phyloP scores from a whole-genome alignment of 805 yeast genomes.

The Saccharomycopsis fermentans region DNA sequence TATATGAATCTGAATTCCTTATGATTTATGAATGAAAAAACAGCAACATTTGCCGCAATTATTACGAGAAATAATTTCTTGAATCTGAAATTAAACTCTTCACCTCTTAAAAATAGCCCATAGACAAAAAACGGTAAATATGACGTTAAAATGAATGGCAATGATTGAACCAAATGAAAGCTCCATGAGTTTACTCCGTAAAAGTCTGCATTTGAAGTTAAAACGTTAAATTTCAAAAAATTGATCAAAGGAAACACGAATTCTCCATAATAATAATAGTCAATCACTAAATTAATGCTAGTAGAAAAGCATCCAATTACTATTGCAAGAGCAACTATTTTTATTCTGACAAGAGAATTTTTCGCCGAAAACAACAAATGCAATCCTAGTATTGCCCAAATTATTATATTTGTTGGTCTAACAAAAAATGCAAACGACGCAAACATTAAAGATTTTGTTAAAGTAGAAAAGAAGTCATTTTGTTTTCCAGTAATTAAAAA shows the following conservation, averaged over 20 bases:
- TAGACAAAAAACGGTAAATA: slow-evolving; percentile 50
- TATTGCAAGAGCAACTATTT: slow-evolving; percentile 19
- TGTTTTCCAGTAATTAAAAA: neutral
- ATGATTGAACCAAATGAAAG: slow-evolving; percentile 72
- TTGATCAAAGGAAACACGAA: slow-evolving; percentile 53
- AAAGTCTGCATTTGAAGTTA: slow-evolving; percentile 61
- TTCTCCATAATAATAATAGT: slow-evolving; percentile 48
- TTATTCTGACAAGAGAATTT: slow-evolving; percentile 6
- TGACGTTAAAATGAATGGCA: slow-evolving; percentile 66
- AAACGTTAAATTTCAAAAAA: slow-evolving; percentile 70
- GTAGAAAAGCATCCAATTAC: slow-evolving; percentile 25
- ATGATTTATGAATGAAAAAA: slow-evolving; percentile 63
- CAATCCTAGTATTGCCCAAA: slow-evolving; percentile 63
- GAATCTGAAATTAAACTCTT: slow-evolving; percentile 18
- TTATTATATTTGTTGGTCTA: slow-evolving; percentile 73
- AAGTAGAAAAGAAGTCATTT: neutral
- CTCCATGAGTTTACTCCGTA: slow-evolving; percentile 83
- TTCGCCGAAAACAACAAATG: slow-evolving; percentile 21
- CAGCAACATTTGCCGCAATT: slow-evolving; percentile 35
- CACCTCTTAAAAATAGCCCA: slow-evolving; percentile 26
- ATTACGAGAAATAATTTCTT: slow-evolving; percentile 25
- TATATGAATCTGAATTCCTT: slow-evolving; percentile 88
- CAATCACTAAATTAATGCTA: slow-evolving; percentile 35
- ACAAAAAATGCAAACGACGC: slow-evolving; percentile 60
- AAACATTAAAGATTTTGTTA: slow-evolving; percentile 29